These are phyloP conservation scores for Flaveria brownii DNA, from an alignment of 129 eudicot species.

Conservation along the genomic window DNA sequence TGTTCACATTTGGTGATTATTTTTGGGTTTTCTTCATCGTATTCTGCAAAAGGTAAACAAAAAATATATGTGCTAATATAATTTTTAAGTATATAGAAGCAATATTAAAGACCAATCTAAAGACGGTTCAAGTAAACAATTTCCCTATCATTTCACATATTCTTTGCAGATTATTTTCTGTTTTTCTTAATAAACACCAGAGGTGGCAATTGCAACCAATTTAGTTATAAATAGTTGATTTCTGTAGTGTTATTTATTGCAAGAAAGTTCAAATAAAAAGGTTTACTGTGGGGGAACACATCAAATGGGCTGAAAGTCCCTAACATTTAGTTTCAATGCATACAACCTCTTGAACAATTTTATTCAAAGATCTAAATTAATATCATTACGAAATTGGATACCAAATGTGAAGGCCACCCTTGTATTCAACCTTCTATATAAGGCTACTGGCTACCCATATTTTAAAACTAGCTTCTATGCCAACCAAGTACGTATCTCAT, in stretches of 20 bases:
- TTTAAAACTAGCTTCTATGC: not conserved
- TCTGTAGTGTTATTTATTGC: not conserved
- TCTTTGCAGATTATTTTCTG: not conserved
- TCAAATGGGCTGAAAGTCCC: not conserved
- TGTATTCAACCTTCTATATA: not conserved
- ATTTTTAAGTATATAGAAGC: not conserved
- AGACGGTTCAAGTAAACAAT: not conserved
- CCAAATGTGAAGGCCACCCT: not conserved
- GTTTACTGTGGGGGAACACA: not conserved
- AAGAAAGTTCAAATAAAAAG: not conserved
- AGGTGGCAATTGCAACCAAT: not conserved
- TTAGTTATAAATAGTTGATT: not conserved
- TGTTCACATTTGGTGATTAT: slow-evolving; percentile 87
- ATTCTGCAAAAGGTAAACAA: slow-evolving; percentile 53
- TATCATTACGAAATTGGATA: not conserved
- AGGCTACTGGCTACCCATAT: not conserved
- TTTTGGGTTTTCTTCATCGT: slow-evolving; percentile 87
- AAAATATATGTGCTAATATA: not conserved
- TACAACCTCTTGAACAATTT: not conserved
- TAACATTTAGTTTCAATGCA: not conserved
- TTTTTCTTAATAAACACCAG: not conserved
- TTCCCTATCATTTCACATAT: not conserved
- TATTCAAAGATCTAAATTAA: not conserved
- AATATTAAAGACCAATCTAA: not conserved
- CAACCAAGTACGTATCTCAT: not conserved